These are phyloP conservation scores for Chlorella sp. DNA, from an alignment of 139 green algal genomes.

Conservation along the genomic window DNA sequence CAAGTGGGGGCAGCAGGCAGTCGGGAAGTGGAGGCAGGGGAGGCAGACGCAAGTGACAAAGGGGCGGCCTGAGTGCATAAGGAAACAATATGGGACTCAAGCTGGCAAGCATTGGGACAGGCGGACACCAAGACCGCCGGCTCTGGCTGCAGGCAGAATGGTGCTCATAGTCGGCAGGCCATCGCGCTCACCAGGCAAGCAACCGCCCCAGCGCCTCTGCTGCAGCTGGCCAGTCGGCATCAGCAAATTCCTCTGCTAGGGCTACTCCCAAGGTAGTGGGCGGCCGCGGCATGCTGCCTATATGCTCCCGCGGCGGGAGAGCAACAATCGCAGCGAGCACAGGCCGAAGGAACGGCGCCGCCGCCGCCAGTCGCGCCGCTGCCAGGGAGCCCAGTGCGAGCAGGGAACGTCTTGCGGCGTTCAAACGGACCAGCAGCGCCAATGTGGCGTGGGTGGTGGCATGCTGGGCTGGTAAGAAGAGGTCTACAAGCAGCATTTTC, in stretches of 20 bases:
- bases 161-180: no score
- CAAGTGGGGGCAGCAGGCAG: not conserved
- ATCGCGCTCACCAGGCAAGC: not conserved
- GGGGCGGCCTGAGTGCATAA: not conserved
- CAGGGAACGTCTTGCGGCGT: not conserved
- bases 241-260: not conserved
- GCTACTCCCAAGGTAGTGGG: slow-evolving; percentile 12
- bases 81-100: not conserved
- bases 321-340: not conserved
- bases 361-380: not conserved
- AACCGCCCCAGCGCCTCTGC: not conserved
- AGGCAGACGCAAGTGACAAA: not conserved
- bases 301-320: not conserved
- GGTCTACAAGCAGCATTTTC: slow-evolving; percentile 8
- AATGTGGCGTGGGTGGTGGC: not conserved
- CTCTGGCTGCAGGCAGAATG: not conserved
- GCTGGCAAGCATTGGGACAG: no score
- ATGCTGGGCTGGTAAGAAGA: not conserved
- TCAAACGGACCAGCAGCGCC: not conserved
- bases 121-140: not conserved
- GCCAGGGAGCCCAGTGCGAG: not conserved
- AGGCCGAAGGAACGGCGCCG: not conserved
- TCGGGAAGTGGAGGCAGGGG: not conserved
- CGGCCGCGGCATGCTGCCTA: slow-evolving; percentile 10
- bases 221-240: slow-evolving; percentile 3